phyloP scores from a whole-genome alignment of 768 basidiomycete genomes.

The Terana coerulea region DNA sequence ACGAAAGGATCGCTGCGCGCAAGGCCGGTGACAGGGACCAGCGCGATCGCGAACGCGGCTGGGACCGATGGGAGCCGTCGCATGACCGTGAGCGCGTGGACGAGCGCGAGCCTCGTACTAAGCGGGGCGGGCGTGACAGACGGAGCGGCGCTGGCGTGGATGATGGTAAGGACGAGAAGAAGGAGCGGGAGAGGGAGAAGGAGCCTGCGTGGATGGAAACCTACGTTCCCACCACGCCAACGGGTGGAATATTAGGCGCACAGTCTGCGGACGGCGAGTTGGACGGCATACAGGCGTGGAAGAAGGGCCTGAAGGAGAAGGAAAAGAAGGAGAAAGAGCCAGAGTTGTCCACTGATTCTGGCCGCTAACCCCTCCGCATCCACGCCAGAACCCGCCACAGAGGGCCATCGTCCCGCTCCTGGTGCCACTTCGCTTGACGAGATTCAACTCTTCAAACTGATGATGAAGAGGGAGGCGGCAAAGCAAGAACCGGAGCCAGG shows the following conservation, averaged over 20 bases:
- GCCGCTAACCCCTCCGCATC: slow-evolving; percentile 11
- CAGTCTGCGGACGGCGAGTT: slow-evolving; percentile 60
- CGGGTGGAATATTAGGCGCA: slow-evolving; percentile 61
- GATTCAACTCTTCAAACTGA: slow-evolving; percentile 76
- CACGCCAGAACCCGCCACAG: background rate
- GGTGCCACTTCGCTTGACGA: slow-evolving; percentile 58
- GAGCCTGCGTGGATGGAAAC: slow-evolving; percentile 94
- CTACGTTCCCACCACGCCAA: slow-evolving; percentile 61
- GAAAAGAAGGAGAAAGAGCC: slow-evolving; percentile 51
- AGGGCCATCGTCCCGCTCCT: slow-evolving; percentile 3
- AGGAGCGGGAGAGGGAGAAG: slow-evolving; percentile 63
- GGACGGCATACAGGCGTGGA: slow-evolving; percentile 85
- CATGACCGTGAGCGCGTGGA: slow-evolving; percentile 50
- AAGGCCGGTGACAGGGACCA: slow-evolving; percentile 46
- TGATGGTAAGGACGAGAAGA: slow-evolving; percentile 41
- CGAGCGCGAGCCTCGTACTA: slow-evolving; percentile 63
- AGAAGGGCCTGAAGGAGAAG: slow-evolving; percentile 78
- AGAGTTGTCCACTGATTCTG: slow-evolving; percentile 12
- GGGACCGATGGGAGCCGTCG: slow-evolving; percentile 37
- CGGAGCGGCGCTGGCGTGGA: slow-evolving; percentile 50
- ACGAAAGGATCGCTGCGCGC: slow-evolving; percentile 66
- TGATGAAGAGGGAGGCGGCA: slow-evolving; percentile 77
- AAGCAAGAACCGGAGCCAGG: slow-evolving; percentile 33
- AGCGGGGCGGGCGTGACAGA: slow-evolving; percentile 60
- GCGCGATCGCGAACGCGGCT: slow-evolving; percentile 32